Conservation (phyloP, 495 filamentous ascomycete species). For the Aspergillus hancockii region DNA sequence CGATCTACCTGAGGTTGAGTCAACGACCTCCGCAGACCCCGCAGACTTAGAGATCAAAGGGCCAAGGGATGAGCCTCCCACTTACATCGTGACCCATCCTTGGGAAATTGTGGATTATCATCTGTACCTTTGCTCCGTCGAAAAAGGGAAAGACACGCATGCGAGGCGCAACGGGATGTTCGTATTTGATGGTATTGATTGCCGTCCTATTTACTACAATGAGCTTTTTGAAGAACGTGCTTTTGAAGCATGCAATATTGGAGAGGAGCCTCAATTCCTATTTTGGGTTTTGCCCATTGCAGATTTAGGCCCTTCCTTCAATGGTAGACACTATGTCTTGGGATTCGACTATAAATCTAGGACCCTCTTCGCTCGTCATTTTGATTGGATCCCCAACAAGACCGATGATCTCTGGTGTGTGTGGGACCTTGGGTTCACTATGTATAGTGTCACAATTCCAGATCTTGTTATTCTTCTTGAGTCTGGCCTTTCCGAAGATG, state of each 20-base stretch:
- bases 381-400: slow-evolving; percentile 25
- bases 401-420: slow-evolving; percentile 28
- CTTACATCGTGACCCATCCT: slow-evolving; percentile 24
- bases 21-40: not conserved
- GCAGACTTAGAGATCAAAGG: not conserved
- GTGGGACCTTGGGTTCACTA: slow-evolving; percentile 31
- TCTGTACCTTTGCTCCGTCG: slow-evolving; percentile 32
- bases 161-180: slow-evolving; percentile 22
- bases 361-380: slow-evolving; percentile 31
- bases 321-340: slow-evolving; percentile 28
- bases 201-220: slow-evolving; percentile 23
- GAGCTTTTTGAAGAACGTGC: slow-evolving; percentile 21
- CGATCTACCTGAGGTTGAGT: not conserved
- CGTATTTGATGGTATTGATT: slow-evolving; percentile 29
- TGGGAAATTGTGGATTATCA: slow-evolving; percentile 40
- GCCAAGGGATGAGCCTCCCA: not conserved
- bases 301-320: slow-evolving; percentile 12
- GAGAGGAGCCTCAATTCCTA: slow-evolving; percentile 22
- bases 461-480: slow-evolving; percentile 20
- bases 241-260: slow-evolving; percentile 10
- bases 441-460: slow-evolving; percentile 25
- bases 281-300: slow-evolving; percentile 34
- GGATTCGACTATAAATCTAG: slow-evolving; percentile 29
- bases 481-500: slow-evolving; percentile 12
- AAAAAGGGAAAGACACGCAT: slow-evolving; percentile 18